These are phyloP conservation scores for Microdochium trichocladiopsis DNA, from an alignment of 2,329 filamentous ascomycete genomes.

Conservation along the genomic window DNA sequence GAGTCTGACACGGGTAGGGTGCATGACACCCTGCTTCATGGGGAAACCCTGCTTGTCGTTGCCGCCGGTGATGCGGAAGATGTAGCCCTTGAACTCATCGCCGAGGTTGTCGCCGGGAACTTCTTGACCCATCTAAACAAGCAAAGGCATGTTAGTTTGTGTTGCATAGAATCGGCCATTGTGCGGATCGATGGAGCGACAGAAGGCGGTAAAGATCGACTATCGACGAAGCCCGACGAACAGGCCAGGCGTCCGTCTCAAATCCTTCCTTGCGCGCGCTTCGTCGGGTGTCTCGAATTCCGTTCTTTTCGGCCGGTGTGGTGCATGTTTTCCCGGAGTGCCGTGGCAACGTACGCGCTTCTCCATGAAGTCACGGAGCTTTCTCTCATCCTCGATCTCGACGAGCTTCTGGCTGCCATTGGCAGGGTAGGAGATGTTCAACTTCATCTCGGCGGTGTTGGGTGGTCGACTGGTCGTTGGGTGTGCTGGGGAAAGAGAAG, in stretches of 20 bases:
- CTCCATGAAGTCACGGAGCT: slow-evolving; percentile 98
- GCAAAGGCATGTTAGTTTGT: slow-evolving; percentile 23
- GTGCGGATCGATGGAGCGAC: slow-evolving; percentile 2
- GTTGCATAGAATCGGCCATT: slow-evolving; percentile 2
- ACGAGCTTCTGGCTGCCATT: slow-evolving; percentile 99
- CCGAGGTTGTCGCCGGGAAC: slow-evolving; percentile 90
- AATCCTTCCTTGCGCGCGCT: not conserved
- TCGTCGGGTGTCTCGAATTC: not conserved
- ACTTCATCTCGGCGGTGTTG: slow-evolving; percentile 59
- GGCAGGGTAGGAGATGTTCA: slow-evolving; percentile 81
- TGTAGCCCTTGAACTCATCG: slow-evolving; percentile 99
- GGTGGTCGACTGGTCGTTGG: slow-evolving; percentile 22
- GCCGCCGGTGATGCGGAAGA: slow-evolving; percentile 98
- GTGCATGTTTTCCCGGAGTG: slow-evolving; percentile 11
- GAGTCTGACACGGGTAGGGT: slow-evolving; percentile 96
- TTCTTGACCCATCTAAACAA: slow-evolving; percentile 73
- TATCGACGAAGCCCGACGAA: not conserved
- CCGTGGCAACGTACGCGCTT: slow-evolving; percentile 64
- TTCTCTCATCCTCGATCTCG: slow-evolving; percentile 98
- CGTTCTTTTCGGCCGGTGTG: not conserved
- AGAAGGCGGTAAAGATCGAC: not conserved
- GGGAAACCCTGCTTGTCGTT: slow-evolving; percentile 99
- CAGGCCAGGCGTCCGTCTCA: not conserved
- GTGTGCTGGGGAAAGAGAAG: slow-evolving; percentile 10
- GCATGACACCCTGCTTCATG: slow-evolving; percentile 99